Percentiles rank a stretch among this genome's conserved stretches.
Evolutionary conservation across 371 early-diverging fungal species (phyloP).

Genomic region (Saksenaea vasiformis): DNA sequence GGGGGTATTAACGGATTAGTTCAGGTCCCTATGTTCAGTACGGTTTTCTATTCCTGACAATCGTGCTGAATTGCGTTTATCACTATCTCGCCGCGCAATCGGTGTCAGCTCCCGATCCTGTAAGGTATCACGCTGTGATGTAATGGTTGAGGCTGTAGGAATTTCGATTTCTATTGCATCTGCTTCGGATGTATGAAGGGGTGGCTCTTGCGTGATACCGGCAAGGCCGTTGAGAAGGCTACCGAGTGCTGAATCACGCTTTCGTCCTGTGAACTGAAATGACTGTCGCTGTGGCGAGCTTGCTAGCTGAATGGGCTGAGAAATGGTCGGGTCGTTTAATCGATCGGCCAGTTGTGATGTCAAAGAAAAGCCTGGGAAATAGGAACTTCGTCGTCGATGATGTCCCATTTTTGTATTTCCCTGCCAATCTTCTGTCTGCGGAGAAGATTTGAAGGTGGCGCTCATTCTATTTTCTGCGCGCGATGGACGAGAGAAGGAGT

Average conservation of each 20-base stretch:
- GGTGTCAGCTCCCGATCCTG: conserved; percentile 37
- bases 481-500: neutral
- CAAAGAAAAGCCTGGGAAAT: conserved; percentile 49
- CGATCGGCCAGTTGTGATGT: conserved; percentile 50
- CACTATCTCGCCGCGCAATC: conserved; percentile 8
- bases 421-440: neutral
- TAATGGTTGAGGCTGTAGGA: conserved; percentile 40
- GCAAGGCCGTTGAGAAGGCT: conserved; percentile 33
- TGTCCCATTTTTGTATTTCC: conserved; percentile 2
- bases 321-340: conserved; percentile 26
- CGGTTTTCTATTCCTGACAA: conserved; percentile 32
- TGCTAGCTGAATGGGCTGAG: conserved; percentile 23
- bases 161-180: conserved; percentile 51
- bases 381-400: conserved; percentile 42
- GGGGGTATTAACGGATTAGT: conserved; percentile 8
- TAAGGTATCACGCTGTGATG: conserved; percentile 16
- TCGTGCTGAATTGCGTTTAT: conserved; percentile 19
- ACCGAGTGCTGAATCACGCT: conserved; percentile 22
- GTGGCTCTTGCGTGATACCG: conserved; percentile 12
- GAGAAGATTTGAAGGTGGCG: neutral
- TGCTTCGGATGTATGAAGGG: conserved; percentile 22
- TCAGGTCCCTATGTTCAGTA: conserved; percentile 27
- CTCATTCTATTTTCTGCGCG: conserved; percentile 1
- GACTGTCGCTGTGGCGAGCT: conserved; percentile 27
- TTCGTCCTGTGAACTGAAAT: neutral